A percentile compares a stretch with the other conserved stretches of the same genome.
Evolutionary conservation across 2,329 filamentous ascomycete species (phyloP).

Genomic region (Pseudogymnoascus sp.): DNA sequence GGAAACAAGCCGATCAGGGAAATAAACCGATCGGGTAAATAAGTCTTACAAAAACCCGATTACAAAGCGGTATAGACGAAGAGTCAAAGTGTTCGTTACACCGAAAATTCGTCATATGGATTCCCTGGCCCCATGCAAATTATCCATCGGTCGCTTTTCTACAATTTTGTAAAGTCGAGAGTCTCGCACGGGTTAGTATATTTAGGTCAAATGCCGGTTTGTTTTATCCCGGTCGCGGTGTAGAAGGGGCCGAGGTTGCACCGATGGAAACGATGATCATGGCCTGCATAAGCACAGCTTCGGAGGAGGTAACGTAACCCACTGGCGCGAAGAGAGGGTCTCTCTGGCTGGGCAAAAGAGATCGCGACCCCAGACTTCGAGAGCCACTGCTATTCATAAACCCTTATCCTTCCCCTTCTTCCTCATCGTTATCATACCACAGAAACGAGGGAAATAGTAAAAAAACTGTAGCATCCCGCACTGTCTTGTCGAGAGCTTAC

Average conservation of each 20-base stretch:
- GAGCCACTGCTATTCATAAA: background rate
- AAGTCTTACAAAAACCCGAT: background rate
- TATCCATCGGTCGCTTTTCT: background rate
- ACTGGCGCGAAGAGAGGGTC: background rate
- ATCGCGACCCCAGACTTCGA: background rate
- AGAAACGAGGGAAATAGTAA: background rate
- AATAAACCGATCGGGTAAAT: background rate
- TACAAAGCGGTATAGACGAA: background rate
- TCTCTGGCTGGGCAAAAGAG: background rate
- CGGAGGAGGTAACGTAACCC: background rate
- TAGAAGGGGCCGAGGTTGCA: background rate
- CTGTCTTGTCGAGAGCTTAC: background rate
- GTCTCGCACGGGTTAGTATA: background rate
- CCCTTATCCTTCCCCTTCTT: background rate
- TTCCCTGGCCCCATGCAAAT: background rate
- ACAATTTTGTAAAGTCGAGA: background rate
- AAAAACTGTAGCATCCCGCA: background rate
- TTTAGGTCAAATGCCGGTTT: background rate
- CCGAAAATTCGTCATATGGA: background rate
- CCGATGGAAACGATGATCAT: background rate
- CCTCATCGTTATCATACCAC: background rate
- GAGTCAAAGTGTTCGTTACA: background rate
- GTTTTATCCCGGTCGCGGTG: background rate
- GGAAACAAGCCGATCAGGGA: background rate
- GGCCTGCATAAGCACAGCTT: background rate